phyloP scores from a whole-genome alignment of 1,284 basidiomycete genomes.

The Chondrostereum purpureum region DNA sequence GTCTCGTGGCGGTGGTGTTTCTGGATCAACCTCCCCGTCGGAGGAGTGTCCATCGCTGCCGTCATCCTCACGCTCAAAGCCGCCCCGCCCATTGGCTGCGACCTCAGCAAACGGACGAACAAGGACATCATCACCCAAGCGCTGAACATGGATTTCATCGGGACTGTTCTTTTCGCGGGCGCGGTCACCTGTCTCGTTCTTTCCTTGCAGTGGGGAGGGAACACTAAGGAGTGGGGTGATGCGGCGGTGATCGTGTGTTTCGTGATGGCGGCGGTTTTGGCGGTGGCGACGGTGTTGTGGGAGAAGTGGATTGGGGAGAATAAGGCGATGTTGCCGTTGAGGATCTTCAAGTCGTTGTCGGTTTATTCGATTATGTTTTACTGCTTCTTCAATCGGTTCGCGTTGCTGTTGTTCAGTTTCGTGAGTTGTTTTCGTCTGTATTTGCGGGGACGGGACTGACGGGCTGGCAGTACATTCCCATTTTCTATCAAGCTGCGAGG shows the following conservation, averaged over 20 bases:
- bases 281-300: constrained; percentile 6
- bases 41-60: constrained; percentile 11
- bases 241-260: constrained; percentile 10
- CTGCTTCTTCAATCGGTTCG: constrained; percentile 13
- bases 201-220: constrained; percentile 14
- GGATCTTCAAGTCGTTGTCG: constrained; percentile 13
- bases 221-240: constrained; percentile 11
- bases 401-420: constrained; percentile 12
- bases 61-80: constrained; percentile 12
- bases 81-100: constrained; percentile 12
- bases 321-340: constrained; percentile 11
- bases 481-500: constrained; percentile 28
- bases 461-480: constrained; percentile 13
- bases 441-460: background rate
- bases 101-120: constrained; percentile 8
- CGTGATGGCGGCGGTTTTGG: constrained; percentile 8
- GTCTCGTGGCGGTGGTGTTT: constrained; percentile 7
- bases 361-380: constrained; percentile 12
- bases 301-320: constrained; percentile 3
- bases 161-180: constrained; percentile 10
- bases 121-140: constrained; percentile 6
- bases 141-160: constrained; percentile 9
- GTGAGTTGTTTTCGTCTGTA: constrained; percentile 1
- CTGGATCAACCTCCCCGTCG: constrained; percentile 13
- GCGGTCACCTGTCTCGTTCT: constrained; percentile 11